phyloP scores from a whole-genome alignment of 192 early-diverging fungal species.

The Mortierella alpina region DNA sequence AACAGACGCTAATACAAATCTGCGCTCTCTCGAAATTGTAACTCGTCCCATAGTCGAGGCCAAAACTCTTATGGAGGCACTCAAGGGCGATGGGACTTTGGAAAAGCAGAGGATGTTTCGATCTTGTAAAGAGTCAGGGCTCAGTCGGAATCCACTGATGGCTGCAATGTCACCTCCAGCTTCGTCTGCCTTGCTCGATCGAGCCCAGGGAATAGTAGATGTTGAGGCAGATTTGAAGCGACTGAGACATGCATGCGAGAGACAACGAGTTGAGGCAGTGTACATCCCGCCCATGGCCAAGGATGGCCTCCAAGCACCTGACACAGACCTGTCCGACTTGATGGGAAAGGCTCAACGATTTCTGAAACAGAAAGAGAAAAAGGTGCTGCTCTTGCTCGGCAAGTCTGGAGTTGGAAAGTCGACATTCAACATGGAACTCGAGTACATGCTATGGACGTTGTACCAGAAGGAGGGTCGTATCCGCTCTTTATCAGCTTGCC shows the following conservation, averaged over 20 bases:
- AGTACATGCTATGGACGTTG: neutral
- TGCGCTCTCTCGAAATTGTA: too few relatives aligned
- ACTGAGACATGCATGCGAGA: neutral
- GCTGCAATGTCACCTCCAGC: too few relatives aligned
- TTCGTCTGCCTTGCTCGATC: too few relatives aligned
- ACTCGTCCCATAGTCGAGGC: too few relatives aligned
- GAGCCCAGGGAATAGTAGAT: too few relatives aligned
- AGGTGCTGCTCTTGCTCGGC: conserved; percentile 2
- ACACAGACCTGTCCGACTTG: neutral
- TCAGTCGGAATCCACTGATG: too few relatives aligned
- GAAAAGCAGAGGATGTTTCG: too few relatives aligned
- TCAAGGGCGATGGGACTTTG: too few relatives aligned
- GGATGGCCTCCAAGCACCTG: neutral
- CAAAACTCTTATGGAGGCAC: too few relatives aligned
- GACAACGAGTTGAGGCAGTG: neutral
- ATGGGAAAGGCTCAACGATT: neutral
- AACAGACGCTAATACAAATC: too few relatives aligned
- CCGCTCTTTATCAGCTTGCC: conserved; percentile 7
- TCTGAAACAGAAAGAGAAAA: neutral
- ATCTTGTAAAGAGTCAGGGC: too few relatives aligned
- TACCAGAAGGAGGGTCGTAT: neutral
- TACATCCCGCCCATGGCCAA: conserved; percentile 6
- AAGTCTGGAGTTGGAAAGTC: conserved; percentile 8
- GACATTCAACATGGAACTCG: neutral
- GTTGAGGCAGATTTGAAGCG: neutral